Evolutionary conservation across 2,329 filamentous ascomycete species (phyloP).

Genomic region (Claviceps quebecensis): DNA sequence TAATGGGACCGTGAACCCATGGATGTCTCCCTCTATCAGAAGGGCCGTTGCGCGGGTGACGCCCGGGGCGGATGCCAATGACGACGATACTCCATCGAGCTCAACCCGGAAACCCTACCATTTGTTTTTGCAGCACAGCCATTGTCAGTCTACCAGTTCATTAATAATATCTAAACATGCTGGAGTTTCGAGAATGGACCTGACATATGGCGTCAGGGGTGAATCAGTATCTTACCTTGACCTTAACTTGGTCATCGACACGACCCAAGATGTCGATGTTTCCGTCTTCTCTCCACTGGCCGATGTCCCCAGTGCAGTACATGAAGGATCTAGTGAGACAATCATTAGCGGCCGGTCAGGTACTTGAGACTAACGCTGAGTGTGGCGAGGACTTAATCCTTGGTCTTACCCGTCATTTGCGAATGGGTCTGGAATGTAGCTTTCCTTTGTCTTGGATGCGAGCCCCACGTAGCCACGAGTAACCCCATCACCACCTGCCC

Average conservation of each 20-base stretch:
- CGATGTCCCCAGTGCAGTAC: constrained; percentile 48
- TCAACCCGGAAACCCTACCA: constrained; percentile 45
- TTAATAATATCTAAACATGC: too few relatives aligned
- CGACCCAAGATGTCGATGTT: constrained; percentile 41
- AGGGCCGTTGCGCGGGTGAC: constrained; percentile 34
- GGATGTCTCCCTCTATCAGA: constrained; percentile 31
- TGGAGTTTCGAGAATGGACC: neutral
- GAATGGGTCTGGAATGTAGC: constrained; percentile 38
- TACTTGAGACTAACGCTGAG: constrained; percentile 2
- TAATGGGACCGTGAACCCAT: constrained; percentile 33
- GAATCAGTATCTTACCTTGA: constrained; percentile 28
- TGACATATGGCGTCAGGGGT: neutral
- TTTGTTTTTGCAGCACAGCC: neutral
- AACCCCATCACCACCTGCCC: constrained; percentile 42
- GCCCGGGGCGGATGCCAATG: constrained; percentile 29
- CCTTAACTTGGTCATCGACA: constrained; percentile 48
- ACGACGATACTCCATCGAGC: constrained; percentile 41
- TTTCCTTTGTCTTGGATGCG: constrained; percentile 32
- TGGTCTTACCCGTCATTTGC: constrained; percentile 31
- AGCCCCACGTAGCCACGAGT: constrained; percentile 42
- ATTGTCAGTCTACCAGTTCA: neutral
- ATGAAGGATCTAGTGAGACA: constrained; percentile 27
- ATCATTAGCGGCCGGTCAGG: constrained; percentile 2
- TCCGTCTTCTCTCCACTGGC: constrained; percentile 38
- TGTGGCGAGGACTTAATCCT: neutral